These are phyloP conservation scores for Avena eriantha DNA, from an alignment of 176 grass and related monocot genomes.

Conservation along the genomic window DNA sequence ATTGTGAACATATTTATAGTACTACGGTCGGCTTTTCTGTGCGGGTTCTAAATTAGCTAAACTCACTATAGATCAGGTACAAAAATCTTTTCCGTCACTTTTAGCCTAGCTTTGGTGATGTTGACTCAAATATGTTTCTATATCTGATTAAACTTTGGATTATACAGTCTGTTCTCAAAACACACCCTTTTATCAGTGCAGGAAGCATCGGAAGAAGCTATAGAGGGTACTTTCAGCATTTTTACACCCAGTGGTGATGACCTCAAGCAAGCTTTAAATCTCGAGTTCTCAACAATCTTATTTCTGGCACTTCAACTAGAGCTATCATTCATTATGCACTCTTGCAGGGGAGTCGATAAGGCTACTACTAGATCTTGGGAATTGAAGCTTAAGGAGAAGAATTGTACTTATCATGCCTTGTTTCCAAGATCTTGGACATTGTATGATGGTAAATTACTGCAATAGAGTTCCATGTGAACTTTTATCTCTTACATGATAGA, in stretches of 20 bases:
- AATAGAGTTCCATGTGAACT: background rate
- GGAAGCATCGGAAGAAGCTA: no score
- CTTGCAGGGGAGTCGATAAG: slow-evolving; percentile 64
- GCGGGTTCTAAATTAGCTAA: no score
- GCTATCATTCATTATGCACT: slow-evolving; percentile 15
- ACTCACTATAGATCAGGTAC: no score
- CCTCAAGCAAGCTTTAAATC: slow-evolving; percentile 56
- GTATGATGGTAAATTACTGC: slow-evolving; percentile 66
- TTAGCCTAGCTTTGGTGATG: no score
- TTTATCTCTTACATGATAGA: background rate
- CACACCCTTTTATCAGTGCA: no score
- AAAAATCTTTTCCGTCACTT: no score
- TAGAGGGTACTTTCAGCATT: no score
- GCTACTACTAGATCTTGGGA: slow-evolving; percentile 81
- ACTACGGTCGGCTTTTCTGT: no score
- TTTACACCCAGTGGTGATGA: slow-evolving; percentile 54
- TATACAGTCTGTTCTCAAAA: no score
- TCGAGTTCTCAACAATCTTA: background rate
- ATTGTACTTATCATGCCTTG: slow-evolving; percentile 76
- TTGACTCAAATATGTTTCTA: no score
- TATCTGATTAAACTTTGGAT: no score
- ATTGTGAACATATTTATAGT: background rate
- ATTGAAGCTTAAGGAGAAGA: slow-evolving; percentile 84
- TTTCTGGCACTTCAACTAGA: background rate
- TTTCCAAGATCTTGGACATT: slow-evolving; percentile 95